These are phyloP conservation scores for Saccharomyces paradoxus DNA, from an alignment of 805 yeast genomes.

Conservation along the genomic window DNA sequence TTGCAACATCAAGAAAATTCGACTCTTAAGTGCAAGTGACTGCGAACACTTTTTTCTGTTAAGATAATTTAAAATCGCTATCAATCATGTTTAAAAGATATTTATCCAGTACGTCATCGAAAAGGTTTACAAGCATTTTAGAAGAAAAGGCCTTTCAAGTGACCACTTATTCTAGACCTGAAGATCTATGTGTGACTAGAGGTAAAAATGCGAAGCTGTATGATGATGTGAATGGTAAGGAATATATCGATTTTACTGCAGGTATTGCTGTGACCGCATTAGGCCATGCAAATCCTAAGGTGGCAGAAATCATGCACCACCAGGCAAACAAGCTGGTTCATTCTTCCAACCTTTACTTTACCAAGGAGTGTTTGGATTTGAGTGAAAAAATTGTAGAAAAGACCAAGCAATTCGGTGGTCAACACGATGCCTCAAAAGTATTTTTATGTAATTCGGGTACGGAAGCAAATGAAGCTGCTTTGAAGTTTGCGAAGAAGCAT, in stretches of 20 bases:
- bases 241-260: conserved; percentile 84
- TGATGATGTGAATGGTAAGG: conserved; percentile 63
- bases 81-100: conserved; percentile 15
- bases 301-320: conserved; percentile 60
- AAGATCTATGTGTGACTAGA: conserved; percentile 57
- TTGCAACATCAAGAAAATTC: background rate
- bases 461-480: conserved; percentile 74
- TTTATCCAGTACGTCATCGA: conserved; percentile 9
- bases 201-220: conserved; percentile 77
- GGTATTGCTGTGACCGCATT: conserved; percentile 96
- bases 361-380: conserved; percentile 74
- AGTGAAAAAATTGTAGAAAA: conserved; percentile 60
- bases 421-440: conserved; percentile 70
- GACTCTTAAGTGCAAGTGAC: conserved; percentile 16
- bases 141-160: conserved; percentile 37
- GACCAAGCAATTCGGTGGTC: conserved; percentile 69
- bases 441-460: conserved; percentile 66
- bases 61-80: background rate
- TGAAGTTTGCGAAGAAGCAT: conserved; percentile 72
- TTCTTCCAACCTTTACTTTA: conserved; percentile 78
- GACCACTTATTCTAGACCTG: conserved; percentile 75
- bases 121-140: conserved; percentile 6
- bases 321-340: conserved; percentile 74
- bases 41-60: conserved; percentile 8
- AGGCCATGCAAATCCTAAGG: conserved; percentile 76